These are phyloP conservation scores for Ogataea henricii DNA, from an alignment of 805 yeast genomes.

Conservation along the genomic window DNA sequence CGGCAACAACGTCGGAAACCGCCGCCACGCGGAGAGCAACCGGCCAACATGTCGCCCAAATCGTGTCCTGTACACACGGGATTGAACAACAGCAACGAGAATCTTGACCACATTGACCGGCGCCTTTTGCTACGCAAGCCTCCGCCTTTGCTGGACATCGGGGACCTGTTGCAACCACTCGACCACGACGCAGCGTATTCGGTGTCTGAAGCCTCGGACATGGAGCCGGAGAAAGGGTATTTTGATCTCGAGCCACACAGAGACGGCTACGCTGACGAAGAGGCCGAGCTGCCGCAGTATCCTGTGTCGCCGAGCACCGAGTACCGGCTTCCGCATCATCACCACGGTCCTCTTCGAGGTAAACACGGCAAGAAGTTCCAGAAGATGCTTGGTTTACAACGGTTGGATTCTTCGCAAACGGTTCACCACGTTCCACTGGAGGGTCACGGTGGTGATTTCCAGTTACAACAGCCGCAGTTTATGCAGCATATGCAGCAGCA, in stretches of 20 bases:
- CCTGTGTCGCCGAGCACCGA: conserved; percentile 20
- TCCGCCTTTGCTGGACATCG: conserved; percentile 11
- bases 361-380: conserved; percentile 26
- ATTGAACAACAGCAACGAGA: conserved; percentile 5
- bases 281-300: conserved; percentile 24
- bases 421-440: neutral
- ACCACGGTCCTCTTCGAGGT: conserved; percentile 27
- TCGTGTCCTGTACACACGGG: neutral
- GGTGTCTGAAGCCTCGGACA: conserved; percentile 10
- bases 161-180: neutral
- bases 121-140: conserved; percentile 12
- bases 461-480: conserved; percentile 14
- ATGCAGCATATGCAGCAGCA: neutral
- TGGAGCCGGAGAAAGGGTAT: conserved; percentile 6
- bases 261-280: neutral
- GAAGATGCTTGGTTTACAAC: conserved; percentile 24
- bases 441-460: neutral
- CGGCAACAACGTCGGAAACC: conserved; percentile 18
- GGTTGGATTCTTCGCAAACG: conserved; percentile 15
- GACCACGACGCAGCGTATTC: conserved; percentile 7
- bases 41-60: neutral
- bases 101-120: conserved; percentile 2
- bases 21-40: conserved; percentile 14
- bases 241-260: neutral
- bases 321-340: conserved; percentile 23